Base-by-base conservation (phyloP, 768 basidiomycete species). In the Glaciozyma antarctica region DNA sequence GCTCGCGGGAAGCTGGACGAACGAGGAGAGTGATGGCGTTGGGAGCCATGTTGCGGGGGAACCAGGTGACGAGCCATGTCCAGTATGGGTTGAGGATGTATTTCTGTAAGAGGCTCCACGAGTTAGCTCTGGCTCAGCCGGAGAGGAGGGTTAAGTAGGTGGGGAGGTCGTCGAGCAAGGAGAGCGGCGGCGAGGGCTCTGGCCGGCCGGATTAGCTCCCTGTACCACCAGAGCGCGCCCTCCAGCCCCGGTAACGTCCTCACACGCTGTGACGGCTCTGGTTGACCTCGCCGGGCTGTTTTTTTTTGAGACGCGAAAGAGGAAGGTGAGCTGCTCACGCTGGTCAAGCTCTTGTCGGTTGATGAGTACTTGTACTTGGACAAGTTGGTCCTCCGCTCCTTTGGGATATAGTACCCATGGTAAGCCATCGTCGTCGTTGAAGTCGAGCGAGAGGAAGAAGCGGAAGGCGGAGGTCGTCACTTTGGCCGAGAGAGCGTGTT, bases 71-170 rank as follows among this genome's bases (percentile, higher is more conserved):
- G 26, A 73, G 62, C 52, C 44, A 19, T 53, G 63, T 68, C 70
- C 70, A 71, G 65, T 66, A 71, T 21, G 70, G 70, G 56, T 63
- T 68, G n/a, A 71, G 65, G 17, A 71, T 45, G 59, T 71, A 68
- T 45, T 66, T 66, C 66, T 71, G 58, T 8, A 51, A 6, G 24
- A n/a, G n/a, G 49, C 3, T 21, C 13, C 3, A 24, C 9, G 49
- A 2, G 49, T 24, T n/a, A 26, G 49, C 32, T n/a, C 24, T 15
- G 12, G 24, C 10, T 4, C n/a, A 24, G n/a, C 6, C 5, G 8
- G 49, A 26, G 49, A 24, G 49, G n/a, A 51, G 38, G 38, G 13
- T 41, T 10, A 12, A 41, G 38, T 6, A 15, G 38, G 38, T 41
- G 13, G 38, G 13, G 38, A 41, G 38, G 38, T 12, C 7, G 7